Percentiles rank a stretch among this genome's conserved stretches.
Conservation (phyloP, 495 filamentous ascomycete genomes). For the Barbatosphaeria neglecta region DNA sequence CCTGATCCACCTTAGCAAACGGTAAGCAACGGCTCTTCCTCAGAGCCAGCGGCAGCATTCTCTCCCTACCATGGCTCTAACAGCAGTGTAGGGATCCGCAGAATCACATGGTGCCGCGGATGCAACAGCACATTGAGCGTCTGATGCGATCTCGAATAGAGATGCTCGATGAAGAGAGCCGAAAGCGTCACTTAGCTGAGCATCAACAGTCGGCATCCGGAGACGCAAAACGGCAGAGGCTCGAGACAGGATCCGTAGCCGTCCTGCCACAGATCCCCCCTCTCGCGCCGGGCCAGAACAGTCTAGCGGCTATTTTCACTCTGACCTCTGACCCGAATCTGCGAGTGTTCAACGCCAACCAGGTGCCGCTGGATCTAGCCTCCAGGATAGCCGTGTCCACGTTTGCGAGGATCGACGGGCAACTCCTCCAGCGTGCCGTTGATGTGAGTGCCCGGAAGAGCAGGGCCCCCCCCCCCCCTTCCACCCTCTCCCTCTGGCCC, state of each 20-base stretch:
- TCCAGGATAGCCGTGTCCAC: slow-evolving; percentile 65
- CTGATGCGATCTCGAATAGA: slow-evolving; percentile 63
- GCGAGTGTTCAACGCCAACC: slow-evolving; percentile 69
- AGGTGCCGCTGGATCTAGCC: slow-evolving; percentile 60
- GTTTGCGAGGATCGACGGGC: slow-evolving; percentile 50
- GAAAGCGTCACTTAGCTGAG: slow-evolving; percentile 63
- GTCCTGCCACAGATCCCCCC: slow-evolving; percentile 47
- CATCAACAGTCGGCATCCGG: slow-evolving; percentile 47
- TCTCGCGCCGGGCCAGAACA: slow-evolving; percentile 61
- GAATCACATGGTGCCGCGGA: slow-evolving; percentile 52
- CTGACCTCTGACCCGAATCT: slow-evolving; percentile 62
- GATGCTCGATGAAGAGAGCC: slow-evolving; percentile 60
- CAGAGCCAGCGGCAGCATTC: not conserved
- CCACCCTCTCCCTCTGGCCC: slow-evolving; percentile 20
- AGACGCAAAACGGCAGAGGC: slow-evolving; percentile 31
- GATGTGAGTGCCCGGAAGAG: slow-evolving; percentile 50
- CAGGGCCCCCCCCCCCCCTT: too few species aligned
- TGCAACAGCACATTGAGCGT: slow-evolving; percentile 73
- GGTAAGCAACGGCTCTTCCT: slow-evolving; percentile 32
- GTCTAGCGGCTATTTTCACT: slow-evolving; percentile 69
- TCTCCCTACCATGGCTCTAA: slow-evolving; percentile 10
- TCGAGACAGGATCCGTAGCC: slow-evolving; percentile 11
- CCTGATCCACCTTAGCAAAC: slow-evolving; percentile 65
- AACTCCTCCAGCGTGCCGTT: slow-evolving; percentile 54
- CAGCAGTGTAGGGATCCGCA: slow-evolving; percentile 48